Evolutionary conservation across 1,284 basidiomycete genomes (phyloP).

Genomic region (Austroboletus novae-zelandiae): DNA sequence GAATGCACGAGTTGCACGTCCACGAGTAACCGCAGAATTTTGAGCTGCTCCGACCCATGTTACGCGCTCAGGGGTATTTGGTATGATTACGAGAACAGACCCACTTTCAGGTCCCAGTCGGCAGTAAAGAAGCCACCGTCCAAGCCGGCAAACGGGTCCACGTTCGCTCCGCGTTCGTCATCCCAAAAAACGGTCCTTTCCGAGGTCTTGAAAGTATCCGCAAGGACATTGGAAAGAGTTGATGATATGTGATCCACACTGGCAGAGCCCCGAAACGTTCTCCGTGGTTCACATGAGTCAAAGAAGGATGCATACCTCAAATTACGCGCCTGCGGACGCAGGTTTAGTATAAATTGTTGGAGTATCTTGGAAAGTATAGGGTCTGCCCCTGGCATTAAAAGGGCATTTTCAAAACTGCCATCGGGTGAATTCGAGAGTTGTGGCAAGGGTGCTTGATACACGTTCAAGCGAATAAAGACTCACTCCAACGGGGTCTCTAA

Average conservation of each 20-base stretch:
- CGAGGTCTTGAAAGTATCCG: constrained; percentile 66
- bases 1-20: constrained; percentile 73
- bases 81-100: constrained; percentile 31
- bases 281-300: constrained; percentile 22
- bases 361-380: constrained; percentile 68
- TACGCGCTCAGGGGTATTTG: constrained; percentile 32
- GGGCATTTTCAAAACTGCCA: constrained; percentile 70
- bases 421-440: constrained; percentile 32
- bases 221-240: constrained; percentile 61
- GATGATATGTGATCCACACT: constrained; percentile 76
- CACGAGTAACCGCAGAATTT: constrained; percentile 73
- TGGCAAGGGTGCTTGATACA: constrained; percentile 16
- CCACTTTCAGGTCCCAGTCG: constrained; percentile 75
- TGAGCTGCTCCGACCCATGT: constrained; percentile 51
- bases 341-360: constrained; percentile 70
- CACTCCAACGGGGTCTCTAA: constrained; percentile 78
- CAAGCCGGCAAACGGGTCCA: constrained; percentile 65
- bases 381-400: constrained; percentile 66
- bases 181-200: constrained; percentile 79
- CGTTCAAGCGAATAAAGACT: constrained; percentile 35
- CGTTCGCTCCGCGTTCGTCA: constrained; percentile 58
- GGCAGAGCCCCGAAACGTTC: constrained; percentile 34
- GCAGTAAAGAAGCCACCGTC: constrained; percentile 69
- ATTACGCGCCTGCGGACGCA: constrained; percentile 81
- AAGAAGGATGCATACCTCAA: constrained; percentile 56